Conservation (phyloP, 176 grass and related monocot genomes). For the Guadua angustifolia region DNA sequence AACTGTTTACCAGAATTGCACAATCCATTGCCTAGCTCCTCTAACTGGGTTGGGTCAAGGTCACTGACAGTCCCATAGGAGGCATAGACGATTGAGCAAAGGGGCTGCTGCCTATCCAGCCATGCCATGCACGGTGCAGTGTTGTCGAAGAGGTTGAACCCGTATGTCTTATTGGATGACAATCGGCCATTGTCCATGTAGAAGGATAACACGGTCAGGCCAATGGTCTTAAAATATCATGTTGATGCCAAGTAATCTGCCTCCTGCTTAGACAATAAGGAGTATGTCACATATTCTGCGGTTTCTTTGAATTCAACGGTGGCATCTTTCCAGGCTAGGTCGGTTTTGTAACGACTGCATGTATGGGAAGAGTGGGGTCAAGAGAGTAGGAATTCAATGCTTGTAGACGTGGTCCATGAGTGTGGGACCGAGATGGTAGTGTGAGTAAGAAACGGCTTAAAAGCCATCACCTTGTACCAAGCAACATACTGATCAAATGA, state of each 20-base stretch:
- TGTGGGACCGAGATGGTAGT: too few species aligned
- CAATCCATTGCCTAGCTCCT: slow-evolving; percentile 38
- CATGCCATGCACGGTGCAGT: not conserved
- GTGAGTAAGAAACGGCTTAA: too few species aligned
- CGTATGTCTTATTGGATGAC: slow-evolving; percentile 17
- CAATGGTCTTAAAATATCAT: slow-evolving; percentile 39
- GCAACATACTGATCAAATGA: too few species aligned
- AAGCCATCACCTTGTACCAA: too few species aligned
- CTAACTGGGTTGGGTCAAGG: not conserved
- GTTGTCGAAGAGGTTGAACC: slow-evolving; percentile 31
- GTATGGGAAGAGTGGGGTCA: too few species aligned
- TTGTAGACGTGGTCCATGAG: too few species aligned
- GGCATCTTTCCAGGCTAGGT: too few species aligned
- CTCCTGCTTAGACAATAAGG: slow-evolving; percentile 35
- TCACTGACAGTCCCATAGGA: slow-evolving; percentile 29
- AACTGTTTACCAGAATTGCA: slow-evolving; percentile 28
- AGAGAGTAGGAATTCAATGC: too few species aligned
- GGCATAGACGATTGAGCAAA: not conserved
- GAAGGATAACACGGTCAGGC: not conserved
- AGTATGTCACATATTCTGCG: too few species aligned
- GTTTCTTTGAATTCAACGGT: too few species aligned
- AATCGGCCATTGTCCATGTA: not conserved
- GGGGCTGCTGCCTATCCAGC: not conserved
- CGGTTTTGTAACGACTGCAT: too few species aligned
- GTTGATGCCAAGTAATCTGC: slow-evolving; percentile 20